Conservation (phyloP, 2,329 filamentous ascomycete species). For the Aspergillus glaucus region DNA sequence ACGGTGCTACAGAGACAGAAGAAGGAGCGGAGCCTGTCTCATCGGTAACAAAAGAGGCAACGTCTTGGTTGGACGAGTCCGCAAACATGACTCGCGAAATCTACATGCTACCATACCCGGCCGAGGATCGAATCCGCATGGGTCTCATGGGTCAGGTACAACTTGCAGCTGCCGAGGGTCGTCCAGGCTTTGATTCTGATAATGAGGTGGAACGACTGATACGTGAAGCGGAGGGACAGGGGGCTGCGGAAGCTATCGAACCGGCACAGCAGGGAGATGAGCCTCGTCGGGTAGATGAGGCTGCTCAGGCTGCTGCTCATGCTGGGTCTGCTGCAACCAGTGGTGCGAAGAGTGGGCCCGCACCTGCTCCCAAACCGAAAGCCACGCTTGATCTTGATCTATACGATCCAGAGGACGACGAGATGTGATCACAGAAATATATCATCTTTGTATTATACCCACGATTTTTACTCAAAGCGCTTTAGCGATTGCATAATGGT, state of each 20-base stretch:
- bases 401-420: slow-evolving; percentile 42
- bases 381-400: slow-evolving; percentile 39
- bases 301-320: slow-evolving; percentile 27
- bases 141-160: slow-evolving; percentile 43
- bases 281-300: slow-evolving; percentile 26
- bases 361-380: slow-evolving; percentile 27
- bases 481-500: not conserved
- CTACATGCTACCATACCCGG: slow-evolving; percentile 40
- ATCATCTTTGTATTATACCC: not conserved
- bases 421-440: slow-evolving; percentile 24
- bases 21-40: slow-evolving; percentile 26
- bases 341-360: slow-evolving; percentile 8
- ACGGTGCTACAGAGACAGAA: slow-evolving; percentile 17
- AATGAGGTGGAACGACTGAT: slow-evolving; percentile 38
- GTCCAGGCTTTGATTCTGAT: slow-evolving; percentile 50
- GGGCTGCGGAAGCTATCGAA: slow-evolving; percentile 39
- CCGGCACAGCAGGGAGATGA: slow-evolving; percentile 28
- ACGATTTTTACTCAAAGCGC: not conserved
- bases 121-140: slow-evolving; percentile 39
- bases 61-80: slow-evolving; percentile 37
- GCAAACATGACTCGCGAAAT: slow-evolving; percentile 34
- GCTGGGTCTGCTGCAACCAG: slow-evolving; percentile 20
- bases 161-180: slow-evolving; percentile 45
- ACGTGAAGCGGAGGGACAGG: slow-evolving; percentile 52
- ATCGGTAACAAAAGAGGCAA: slow-evolving; percentile 34